A percentile compares a stretch with the other conserved stretches of the same genome.
phyloP scores from a whole-genome alignment of 306 rosid genomes.

The Ochetophila trinervis region DNA sequence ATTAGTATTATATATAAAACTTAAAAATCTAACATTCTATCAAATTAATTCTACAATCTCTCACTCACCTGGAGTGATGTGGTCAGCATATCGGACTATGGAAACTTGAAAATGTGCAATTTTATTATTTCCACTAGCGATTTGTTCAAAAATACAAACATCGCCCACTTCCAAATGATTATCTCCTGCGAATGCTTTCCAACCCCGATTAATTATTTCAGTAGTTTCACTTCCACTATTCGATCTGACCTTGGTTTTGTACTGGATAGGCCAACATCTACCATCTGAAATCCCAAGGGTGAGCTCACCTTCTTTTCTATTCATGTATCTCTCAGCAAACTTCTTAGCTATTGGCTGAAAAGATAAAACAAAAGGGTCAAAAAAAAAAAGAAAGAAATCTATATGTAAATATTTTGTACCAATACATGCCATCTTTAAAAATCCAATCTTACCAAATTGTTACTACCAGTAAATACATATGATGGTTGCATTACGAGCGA shows the following conservation, averaged over 20 bases:
- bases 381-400: too few relatives aligned
- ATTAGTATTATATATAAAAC: too few relatives aligned
- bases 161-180: conserved; percentile 25
- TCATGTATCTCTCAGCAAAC: neutral
- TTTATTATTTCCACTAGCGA: neutral
- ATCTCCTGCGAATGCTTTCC: conserved; percentile 33
- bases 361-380: too few relatives aligned
- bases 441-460: conserved; percentile 15
- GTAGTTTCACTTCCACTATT: neutral
- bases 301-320: neutral
- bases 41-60: too few relatives aligned
- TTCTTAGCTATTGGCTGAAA: conserved; percentile 3
- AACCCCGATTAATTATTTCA: conserved; percentile 22
- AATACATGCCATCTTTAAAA: neutral
- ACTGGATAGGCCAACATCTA: conserved; percentile 19
- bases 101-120: conserved; percentile 16
- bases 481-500: conserved; percentile 9
- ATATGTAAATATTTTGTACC: too few relatives aligned
- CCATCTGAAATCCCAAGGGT: conserved; percentile 6
- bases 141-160: conserved; percentile 25
- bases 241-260: neutral
- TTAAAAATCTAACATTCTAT: too few relatives aligned
- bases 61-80: too few relatives aligned
- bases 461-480: neutral
- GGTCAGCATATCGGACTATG: neutral